Conservation (phyloP, 2,329 filamentous ascomycete genomes). For the Diaporthe sp. region DNA sequence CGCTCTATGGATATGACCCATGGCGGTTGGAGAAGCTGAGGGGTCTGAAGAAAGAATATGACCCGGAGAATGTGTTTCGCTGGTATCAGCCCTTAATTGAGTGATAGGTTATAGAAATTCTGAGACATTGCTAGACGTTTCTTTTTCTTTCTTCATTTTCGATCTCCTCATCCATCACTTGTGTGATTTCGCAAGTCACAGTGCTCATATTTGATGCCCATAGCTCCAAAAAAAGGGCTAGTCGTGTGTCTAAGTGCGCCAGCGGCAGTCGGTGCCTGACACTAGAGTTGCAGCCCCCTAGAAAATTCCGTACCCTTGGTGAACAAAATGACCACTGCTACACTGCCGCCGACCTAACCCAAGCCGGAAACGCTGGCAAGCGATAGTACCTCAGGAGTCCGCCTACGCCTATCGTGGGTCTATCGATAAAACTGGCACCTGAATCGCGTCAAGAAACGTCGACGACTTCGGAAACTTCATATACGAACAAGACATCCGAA, state of each 20-base stretch:
- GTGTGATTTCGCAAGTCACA: no score
- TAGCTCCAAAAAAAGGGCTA: no score
- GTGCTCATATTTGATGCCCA: no score
- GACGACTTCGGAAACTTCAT: no score
- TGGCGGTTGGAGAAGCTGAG: slow-evolving; percentile 13
- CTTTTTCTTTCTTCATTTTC: not conserved
- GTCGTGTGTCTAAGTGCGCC: no score
- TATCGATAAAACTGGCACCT: not conserved
- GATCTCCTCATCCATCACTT: no score
- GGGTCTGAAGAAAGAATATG: not conserved
- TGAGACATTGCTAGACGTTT: not conserved
- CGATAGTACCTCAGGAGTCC: not conserved
- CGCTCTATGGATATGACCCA: slow-evolving; percentile 20
- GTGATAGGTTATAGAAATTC: not conserved
- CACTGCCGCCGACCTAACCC: not conserved
- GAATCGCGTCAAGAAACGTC: not conserved
- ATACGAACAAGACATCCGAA: not conserved
- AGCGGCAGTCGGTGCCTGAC: no score
- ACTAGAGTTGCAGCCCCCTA: no score
- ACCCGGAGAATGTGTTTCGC: slow-evolving; percentile 10
- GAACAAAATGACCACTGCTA: no score
- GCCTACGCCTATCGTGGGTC: not conserved
- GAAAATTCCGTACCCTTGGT: no score
- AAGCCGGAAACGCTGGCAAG: not conserved
- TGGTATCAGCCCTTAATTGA: slow-evolving; percentile 23